Evolutionary conservation across 2,329 filamentous ascomycete genomes (phyloP), one percentile per base, ranked within the genome.

Genomic region (Drechslera avenae): DNA sequence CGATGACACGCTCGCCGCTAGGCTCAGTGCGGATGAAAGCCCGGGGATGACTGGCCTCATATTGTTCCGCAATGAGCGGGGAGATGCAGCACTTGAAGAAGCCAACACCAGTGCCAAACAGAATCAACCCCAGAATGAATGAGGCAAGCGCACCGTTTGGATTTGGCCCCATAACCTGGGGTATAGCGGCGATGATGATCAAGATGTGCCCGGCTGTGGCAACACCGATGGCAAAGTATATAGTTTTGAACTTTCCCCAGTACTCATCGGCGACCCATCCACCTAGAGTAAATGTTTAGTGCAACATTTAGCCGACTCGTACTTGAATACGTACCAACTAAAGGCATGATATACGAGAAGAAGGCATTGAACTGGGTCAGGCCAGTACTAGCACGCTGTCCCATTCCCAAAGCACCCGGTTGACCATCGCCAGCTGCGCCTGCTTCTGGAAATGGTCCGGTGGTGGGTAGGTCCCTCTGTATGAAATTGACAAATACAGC

Each of bases 31-130:
- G 79, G 59, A 85, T 80, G 39, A 75, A 79, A 49, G 70, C 70
- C 36, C 56, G 66, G 2, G 76, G 78, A 43, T 43, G 77, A 75
- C 67, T 86, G 83, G 72, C 83, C 86, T 77, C 73, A 44, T 83
- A 78, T 33, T 89, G 86, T 62, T 89, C 86, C n/a, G 85, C 85
- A 46, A 89, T 81, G 8, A 89, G 76, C 0, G 86, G 85, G 0
- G 85, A 83, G 23, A 68, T 65, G 37, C 64, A 66, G 31, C 50
- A 63, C 44, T 77, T 77, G 62, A 77, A 76, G 9, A 74, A 73
- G 34, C 75, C 76, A n/a, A 74, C 73, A 21, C 73, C 75, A 26
- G 75, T 57, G 5, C 76, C 75, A 32, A 78, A 73, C 8, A 77
- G 60, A 3, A 77, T 54, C 19, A 78, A 76, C 14, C 78, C 76